Base-by-base conservation (phyloP, 2,329 filamentous ascomycete species). In the Ophiostoma australiae region DNA sequence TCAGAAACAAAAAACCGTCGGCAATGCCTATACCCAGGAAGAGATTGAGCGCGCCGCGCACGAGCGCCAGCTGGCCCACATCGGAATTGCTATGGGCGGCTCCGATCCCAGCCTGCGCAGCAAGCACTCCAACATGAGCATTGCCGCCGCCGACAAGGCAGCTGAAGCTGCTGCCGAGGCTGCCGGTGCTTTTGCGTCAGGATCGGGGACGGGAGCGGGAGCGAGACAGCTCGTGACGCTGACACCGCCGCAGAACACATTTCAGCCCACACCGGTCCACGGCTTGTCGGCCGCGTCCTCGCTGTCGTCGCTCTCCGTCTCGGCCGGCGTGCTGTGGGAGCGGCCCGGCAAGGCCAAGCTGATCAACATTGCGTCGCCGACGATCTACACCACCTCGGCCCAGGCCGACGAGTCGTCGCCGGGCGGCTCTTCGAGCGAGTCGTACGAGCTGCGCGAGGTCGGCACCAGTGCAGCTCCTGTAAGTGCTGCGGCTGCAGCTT, bases 391-490 rank as follows among this genome's bases (percentile, higher is more conserved):
- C 17, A 39, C 37, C 3, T 11, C 37, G 10, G 3, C 37, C 20
- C 67, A 61, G 39, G 55, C 44, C 63, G 23, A 55, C 23, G 44
- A 61, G 58, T 67, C 70, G 20, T n/a, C 58, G 4, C 58, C 58
- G 1, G 58, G 74, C 4, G 73, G 74, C 10, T 77, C 71, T 69
- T 68, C 67, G 1, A 76, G 76, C 10, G 83, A 85, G 72, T 78
- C 79, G 4, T 86, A 84, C 70, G 85, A 87, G 78, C 77, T 86
- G 76, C 79, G 82, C 39, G 79, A 83, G 70, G 82, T 41, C 77
- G 76, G 65, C 67, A 27, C 37, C 70, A 37, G 31, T 61, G 13
- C 69, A 27, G 23, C 33, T 74, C 13, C 61, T 2, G 31, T 66
- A 17, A 2, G 3, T 23, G 20, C 63, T 4, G 63, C 11, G 27